Percentiles rank a stretch among this genome's conserved stretches.
Conservation (phyloP, 495 filamentous ascomycete genomes). For the Neurospora sp. region DNA sequence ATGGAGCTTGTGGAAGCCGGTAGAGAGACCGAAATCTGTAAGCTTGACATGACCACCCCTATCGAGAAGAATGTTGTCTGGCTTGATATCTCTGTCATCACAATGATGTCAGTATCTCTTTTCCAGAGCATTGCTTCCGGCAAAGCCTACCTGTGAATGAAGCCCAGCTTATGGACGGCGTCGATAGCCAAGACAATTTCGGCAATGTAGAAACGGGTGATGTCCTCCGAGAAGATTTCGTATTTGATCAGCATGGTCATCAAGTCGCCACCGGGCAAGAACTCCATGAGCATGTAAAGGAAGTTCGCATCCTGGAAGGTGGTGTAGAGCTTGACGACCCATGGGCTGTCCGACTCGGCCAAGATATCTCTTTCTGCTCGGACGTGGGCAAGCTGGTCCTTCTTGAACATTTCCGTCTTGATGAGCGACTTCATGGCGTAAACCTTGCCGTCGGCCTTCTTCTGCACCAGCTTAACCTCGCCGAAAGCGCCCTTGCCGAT, state of each 20-base stretch:
- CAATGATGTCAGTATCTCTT: slow-evolving; percentile 1
- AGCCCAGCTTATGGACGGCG: slow-evolving; percentile 93
- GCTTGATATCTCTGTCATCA: slow-evolving; percentile 81
- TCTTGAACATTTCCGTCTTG: slow-evolving; percentile 99
- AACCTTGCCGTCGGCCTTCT: slow-evolving; percentile 92
- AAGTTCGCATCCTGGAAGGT: slow-evolving; percentile 95
- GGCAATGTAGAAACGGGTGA: slow-evolving; percentile 98
- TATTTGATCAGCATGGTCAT: slow-evolving; percentile 99
- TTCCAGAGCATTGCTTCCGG: background rate
- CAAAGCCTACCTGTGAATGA: slow-evolving; percentile 78
- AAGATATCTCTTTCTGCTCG: slow-evolving; percentile 95
- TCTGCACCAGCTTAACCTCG: slow-evolving; percentile 92
- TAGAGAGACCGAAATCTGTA: slow-evolving; percentile 96
- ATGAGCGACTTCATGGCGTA: slow-evolving; percentile 97
- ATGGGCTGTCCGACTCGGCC: slow-evolving; percentile 95
- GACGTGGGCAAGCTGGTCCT: slow-evolving; percentile 97
- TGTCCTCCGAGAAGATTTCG: slow-evolving; percentile 97
- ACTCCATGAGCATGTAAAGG: slow-evolving; percentile 99
- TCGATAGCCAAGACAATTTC: slow-evolving; percentile 97
- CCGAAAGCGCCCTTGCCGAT: slow-evolving; percentile 99
- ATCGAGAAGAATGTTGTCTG: slow-evolving; percentile 96
- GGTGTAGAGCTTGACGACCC: slow-evolving; percentile 96
- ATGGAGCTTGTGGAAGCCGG: slow-evolving; percentile 94
- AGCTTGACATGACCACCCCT: slow-evolving; percentile 94
- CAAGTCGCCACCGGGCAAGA: slow-evolving; percentile 91